Conservation (phyloP, 352 stramenopile species). For the Phytophthora vignae region DNA sequence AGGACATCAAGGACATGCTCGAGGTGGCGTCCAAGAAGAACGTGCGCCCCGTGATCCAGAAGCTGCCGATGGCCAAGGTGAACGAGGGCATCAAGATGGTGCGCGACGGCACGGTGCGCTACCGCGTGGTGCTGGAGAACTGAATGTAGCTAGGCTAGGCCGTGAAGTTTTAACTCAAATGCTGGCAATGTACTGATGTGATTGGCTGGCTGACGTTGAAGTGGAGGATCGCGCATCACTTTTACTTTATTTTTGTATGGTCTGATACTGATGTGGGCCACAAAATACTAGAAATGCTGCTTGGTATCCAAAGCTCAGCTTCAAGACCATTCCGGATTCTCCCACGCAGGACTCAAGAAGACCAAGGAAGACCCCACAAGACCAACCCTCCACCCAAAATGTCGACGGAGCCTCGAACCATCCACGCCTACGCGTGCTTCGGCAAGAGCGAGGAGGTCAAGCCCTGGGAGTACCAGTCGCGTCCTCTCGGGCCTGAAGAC, state of each 20-base stretch:
- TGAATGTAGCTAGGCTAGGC: not conserved
- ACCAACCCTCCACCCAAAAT: not conserved
- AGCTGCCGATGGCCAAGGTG: slow-evolving; percentile 52
- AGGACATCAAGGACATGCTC: slow-evolving; percentile 87
- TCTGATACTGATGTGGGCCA: not conserved
- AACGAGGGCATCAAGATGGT: slow-evolving; percentile 60
- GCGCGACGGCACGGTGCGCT: slow-evolving; percentile 51
- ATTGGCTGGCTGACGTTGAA: not conserved
- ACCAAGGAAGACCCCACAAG: not conserved
- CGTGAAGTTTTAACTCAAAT: too few species aligned
- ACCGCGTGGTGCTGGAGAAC: slow-evolving; percentile 64
- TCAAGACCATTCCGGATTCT: not conserved
- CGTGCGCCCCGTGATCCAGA: slow-evolving; percentile 62
- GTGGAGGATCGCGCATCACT: not conserved
- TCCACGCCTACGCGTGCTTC: slow-evolving; percentile 59
- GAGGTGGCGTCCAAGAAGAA: slow-evolving; percentile 79
- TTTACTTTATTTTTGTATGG: not conserved
- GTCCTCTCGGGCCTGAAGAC: slow-evolving; percentile 48
- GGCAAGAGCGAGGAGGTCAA: slow-evolving; percentile 40
- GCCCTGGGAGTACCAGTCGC: slow-evolving; percentile 54
- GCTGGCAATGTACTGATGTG: too few species aligned
- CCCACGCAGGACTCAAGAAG: not conserved
- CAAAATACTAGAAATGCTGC: not conserved
- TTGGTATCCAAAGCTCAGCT: not conserved
- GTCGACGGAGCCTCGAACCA: slow-evolving; percentile 37